phyloP scores from a whole-genome alignment of 192 early-diverging fungal species.

The Dimargaris verticillata region DNA sequence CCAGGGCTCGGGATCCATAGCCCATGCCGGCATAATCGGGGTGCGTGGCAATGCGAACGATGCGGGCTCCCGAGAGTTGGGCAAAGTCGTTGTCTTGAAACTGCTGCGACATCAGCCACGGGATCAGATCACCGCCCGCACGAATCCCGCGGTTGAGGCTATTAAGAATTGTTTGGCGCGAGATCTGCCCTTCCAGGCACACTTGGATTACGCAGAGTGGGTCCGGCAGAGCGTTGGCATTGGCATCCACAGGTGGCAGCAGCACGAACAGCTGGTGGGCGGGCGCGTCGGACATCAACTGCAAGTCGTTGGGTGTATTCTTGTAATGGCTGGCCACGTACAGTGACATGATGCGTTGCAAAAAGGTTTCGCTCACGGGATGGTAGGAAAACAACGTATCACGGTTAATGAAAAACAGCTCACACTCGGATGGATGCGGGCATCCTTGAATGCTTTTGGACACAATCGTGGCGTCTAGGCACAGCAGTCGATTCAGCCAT shows the following conservation, averaged over 20 bases:
- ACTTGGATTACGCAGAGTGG: slow-evolving; percentile 82
- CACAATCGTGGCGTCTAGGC: slow-evolving; percentile 69
- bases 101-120: slow-evolving; percentile 87
- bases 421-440: slow-evolving; percentile 85
- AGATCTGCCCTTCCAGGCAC: slow-evolving; percentile 88
- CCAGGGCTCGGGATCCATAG: slow-evolving; percentile 80
- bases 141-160: slow-evolving; percentile 74
- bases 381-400: slow-evolving; percentile 98
- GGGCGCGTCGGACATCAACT: slow-evolving; percentile 93
- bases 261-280: slow-evolving; percentile 96
- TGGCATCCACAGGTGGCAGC: slow-evolving; percentile 68
- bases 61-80: slow-evolving; percentile 77
- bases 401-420: slow-evolving; percentile 91
- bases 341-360: slow-evolving; percentile 94
- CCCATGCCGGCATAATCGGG: slow-evolving; percentile 96
- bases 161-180: slow-evolving; percentile 64
- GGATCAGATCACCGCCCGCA: slow-evolving; percentile 85
- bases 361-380: slow-evolving; percentile 86
- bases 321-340: slow-evolving; percentile 99
- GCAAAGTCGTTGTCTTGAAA: slow-evolving; percentile 98
- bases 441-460: slow-evolving; percentile 63
- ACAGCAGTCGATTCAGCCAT: slow-evolving; percentile 91
- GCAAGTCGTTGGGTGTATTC: slow-evolving; percentile 95
- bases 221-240: slow-evolving; percentile 59
- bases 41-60: slow-evolving; percentile 96